These are phyloP conservation scores for Quercus variabilis DNA, from an alignment of 306 rosid genomes.

Conservation along the genomic window DNA sequence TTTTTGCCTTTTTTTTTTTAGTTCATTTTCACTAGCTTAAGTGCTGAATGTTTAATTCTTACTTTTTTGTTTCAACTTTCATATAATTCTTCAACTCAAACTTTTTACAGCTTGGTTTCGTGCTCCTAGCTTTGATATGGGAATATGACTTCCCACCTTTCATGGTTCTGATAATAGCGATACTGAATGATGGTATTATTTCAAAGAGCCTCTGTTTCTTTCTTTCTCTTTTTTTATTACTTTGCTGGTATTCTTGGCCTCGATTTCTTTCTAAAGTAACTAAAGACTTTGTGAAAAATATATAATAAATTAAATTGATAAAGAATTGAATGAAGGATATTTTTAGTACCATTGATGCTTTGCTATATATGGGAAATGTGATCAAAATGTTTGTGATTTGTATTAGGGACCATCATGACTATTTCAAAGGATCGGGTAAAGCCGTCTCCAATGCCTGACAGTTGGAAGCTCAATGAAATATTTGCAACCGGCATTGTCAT, in stretches of 20 bases:
- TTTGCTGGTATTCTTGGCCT: neutral
- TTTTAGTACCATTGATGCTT: neutral
- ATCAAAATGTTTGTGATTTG: slow-evolving; percentile 8
- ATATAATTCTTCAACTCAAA: slow-evolving; percentile 17
- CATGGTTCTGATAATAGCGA: slow-evolving; percentile 90
- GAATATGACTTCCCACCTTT: slow-evolving; percentile 89
- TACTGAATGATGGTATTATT: slow-evolving; percentile 74
- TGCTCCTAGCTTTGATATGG: slow-evolving; percentile 84
- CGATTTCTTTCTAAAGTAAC: neutral
- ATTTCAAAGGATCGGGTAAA: slow-evolving; percentile 78
- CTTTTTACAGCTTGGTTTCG: slow-evolving; percentile 77
- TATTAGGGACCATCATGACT: slow-evolving; percentile 81
- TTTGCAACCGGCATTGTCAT: slow-evolving; percentile 80
- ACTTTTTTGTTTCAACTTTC: slow-evolving; percentile 10
- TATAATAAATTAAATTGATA: neutral
- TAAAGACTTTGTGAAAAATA: neutral
- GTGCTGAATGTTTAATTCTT: neutral
- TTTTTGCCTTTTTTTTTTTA: slow-evolving; percentile 4
- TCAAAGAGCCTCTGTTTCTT: neutral
- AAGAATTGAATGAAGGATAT: neutral
- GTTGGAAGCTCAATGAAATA: slow-evolving; percentile 89
- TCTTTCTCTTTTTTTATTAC: neutral
- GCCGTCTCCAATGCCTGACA: slow-evolving; percentile 86
- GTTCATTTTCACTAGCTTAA: neutral
- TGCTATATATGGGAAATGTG: neutral